A percentile compares a stretch with the other conserved stretches of the same genome.
Evolutionary conservation across 257 asterid genomes (phyloP).

Genomic region (Linaria vulgaris): DNA sequence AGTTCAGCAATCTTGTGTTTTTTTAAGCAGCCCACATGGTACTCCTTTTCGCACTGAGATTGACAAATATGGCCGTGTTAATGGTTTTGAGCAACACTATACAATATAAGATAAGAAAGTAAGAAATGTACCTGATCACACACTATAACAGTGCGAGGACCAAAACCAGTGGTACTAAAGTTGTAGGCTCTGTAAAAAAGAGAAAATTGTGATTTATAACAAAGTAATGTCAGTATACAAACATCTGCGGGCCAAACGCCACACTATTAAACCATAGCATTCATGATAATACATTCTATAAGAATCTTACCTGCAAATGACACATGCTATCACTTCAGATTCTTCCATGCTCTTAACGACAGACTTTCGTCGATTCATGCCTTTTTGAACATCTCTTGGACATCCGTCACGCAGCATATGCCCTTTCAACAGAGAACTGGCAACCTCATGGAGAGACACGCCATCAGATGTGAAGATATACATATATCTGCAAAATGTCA

Average conservation of each 20-base stretch:
- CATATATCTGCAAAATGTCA: no score
- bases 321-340: no score
- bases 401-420: no score
- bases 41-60: constrained; percentile 93
- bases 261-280: constrained; percentile 1
- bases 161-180: constrained; percentile 95
- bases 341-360: no score
- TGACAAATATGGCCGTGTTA: constrained; percentile 14
- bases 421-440: no score
- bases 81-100: constrained; percentile 21
- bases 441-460: no score
- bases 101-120: constrained; percentile 12
- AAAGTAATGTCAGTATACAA: background rate
- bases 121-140: constrained; percentile 83
- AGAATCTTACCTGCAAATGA: constrained; percentile 79
- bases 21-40: constrained; percentile 97
- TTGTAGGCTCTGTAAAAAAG: constrained; percentile 75
- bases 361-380: no score
- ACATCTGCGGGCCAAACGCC: constrained; percentile 2
- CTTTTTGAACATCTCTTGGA: no score
- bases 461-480: no score
- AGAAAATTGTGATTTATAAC: background rate
- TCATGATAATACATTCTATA: background rate
- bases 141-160: constrained; percentile 96
- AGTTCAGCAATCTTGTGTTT: constrained; percentile 87